Evolutionary conservation across 1,284 basidiomycete species (phyloP).

Genomic region (Rhodotorula glutinis): DNA sequence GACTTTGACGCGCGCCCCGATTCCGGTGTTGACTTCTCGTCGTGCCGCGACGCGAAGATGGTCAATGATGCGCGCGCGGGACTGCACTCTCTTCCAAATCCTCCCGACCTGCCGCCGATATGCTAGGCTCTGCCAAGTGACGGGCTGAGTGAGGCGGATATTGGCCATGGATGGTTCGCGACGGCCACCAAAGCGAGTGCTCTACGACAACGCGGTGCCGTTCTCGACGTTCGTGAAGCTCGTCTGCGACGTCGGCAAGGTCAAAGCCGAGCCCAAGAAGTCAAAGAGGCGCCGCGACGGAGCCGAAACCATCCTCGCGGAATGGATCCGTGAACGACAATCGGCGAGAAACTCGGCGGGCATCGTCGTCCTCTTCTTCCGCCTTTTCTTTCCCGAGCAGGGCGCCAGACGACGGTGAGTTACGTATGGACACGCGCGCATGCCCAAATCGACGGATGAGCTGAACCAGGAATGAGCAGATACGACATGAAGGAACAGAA

Average conservation of each 20-base stretch:
- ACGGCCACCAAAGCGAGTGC: too few relatives aligned
- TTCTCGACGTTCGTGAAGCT: slow-evolving; percentile 24
- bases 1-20: too few relatives aligned
- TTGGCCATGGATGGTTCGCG: neutral
- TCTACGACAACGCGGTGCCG: slow-evolving; percentile 25
- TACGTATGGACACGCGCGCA: too few relatives aligned
- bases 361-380: slow-evolving; percentile 55
- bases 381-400: slow-evolving; percentile 76
- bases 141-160: too few relatives aligned
- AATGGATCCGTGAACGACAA: neutral
- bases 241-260: slow-evolving; percentile 1
- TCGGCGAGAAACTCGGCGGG: slow-evolving; percentile 9
- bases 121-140: too few relatives aligned
- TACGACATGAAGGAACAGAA: slow-evolving; percentile 69
- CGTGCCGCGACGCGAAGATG: neutral
- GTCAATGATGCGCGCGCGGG: neutral
- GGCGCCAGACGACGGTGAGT: slow-evolving; percentile 59
- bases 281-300: neutral
- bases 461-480: neutral
- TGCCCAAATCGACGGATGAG: neutral
- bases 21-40: neutral
- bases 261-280: neutral
- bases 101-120: neutral
- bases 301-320: neutral
- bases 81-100: too few relatives aligned